Evolutionary conservation across 805 yeast species (phyloP), one percentile per base, ranked within the genome.

Genomic region (Saturnispora saitoi): DNA sequence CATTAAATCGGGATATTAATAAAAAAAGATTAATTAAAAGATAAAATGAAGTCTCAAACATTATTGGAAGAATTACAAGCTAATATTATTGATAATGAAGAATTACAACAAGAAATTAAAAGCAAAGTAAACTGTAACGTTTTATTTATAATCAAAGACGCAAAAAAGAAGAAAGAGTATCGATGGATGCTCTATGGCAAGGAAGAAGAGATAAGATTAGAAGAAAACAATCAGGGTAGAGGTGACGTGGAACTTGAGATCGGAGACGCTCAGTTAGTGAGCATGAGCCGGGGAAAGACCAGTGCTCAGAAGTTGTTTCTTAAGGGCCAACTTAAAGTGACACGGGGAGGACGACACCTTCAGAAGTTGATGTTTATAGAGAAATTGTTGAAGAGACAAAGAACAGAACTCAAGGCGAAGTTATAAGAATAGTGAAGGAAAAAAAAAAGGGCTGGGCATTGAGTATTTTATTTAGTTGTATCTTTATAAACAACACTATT

Each of bases 281-380:
- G 76, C 63, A 75, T 87, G 56, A 84, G 84, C 47, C 69, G 72
- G 52, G 95, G 95, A 53, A 84, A 86, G 73, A 80, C 88, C 54
- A 83, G 82, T 65, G 87, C 95, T 42, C 95, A 87, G 68, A 82
- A 80, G 70, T 75, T 87, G 60, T 87, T 86, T 67, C 78, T 87
- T 84, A 70, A 76, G 58, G 95, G 96, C 38, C 83, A 83, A 67
- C 77, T 87, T 66, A 86, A 86, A 75, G 81, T 87, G 55, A 85
- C 82, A 73, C 95, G 95, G 56, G 86, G 88, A 70, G 83, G 20
- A 12, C 15, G 17, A 6, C 38, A 34, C 20, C 17, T 87, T 70
- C 84, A 84, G 90, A 87, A 87, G 74, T 95, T 95, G 48, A 78
- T 90, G 41, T 77, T 78, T 51, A 77, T 85, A 51, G 91, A 84